A percentile compares a stretch with the other conserved stretches of the same genome.
Evolutionary conservation across 2,329 filamentous ascomycete genomes (phyloP).

Genomic region (Fusarium chuoi): DNA sequence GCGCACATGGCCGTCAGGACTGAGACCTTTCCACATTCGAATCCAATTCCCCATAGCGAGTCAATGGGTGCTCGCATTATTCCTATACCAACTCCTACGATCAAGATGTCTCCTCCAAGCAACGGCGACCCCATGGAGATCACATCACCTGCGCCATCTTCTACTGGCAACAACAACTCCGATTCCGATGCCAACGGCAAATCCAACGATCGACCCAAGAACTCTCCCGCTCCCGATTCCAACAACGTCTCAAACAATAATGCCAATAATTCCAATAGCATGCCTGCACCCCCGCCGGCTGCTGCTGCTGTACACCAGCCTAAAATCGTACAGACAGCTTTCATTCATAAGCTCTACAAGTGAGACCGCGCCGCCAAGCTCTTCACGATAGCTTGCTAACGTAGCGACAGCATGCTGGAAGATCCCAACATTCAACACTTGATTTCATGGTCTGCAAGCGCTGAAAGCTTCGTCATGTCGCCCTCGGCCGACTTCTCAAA

Average conservation of each 20-base stretch:
- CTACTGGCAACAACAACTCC: slow-evolving; percentile 57
- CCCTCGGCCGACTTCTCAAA: slow-evolving; percentile 98
- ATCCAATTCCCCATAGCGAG: slow-evolving; percentile 54
- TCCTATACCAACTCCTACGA: slow-evolving; percentile 66
- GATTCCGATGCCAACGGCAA: slow-evolving; percentile 55
- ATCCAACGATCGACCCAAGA: slow-evolving; percentile 50
- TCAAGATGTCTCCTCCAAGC: slow-evolving; percentile 68
- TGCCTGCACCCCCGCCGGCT: slow-evolving; percentile 63
- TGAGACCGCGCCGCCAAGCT: slow-evolving; percentile 57
- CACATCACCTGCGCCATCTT: slow-evolving; percentile 61
- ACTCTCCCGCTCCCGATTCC: slow-evolving; percentile 54
- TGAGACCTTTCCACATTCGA: slow-evolving; percentile 60
- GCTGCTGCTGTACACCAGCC: slow-evolving; percentile 87
- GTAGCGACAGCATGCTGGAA: slow-evolving; percentile 85
- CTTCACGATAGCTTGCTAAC: slow-evolving; percentile 37
- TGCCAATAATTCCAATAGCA: slow-evolving; percentile 47
- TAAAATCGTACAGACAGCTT: slow-evolving; percentile 97
- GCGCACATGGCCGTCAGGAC: slow-evolving; percentile 64
- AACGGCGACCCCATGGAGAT: slow-evolving; percentile 71
- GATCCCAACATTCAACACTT: slow-evolving; percentile 92
- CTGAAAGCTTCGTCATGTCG: slow-evolving; percentile 99
- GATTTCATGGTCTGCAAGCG: slow-evolving; percentile 93
- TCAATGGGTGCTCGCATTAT: slow-evolving; percentile 64
- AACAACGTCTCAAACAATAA: slow-evolving; percentile 41
- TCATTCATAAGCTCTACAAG: slow-evolving; percentile 99